Conservation (phyloP, 129 eudicot species). For the Flaveria sonorensis region DNA sequence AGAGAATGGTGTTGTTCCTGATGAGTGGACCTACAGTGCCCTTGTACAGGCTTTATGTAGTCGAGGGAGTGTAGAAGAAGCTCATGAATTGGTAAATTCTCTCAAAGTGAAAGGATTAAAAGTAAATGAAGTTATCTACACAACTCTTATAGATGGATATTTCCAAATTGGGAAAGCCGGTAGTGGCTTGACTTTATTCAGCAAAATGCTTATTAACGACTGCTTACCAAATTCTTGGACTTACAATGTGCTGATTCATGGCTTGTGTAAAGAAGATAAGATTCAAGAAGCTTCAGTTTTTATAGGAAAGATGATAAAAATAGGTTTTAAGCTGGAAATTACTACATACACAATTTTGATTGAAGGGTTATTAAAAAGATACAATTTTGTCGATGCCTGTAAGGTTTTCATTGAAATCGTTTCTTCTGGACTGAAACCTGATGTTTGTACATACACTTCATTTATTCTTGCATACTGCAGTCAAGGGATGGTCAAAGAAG, state of each 20-base stretch:
- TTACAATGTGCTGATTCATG: constrained; percentile 63
- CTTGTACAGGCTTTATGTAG: constrained; percentile 62
- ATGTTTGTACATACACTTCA: constrained; percentile 72
- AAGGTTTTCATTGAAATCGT: constrained; percentile 43
- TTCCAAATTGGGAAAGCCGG: constrained; percentile 49
- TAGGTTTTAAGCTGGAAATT: constrained; percentile 53
- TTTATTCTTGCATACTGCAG: constrained; percentile 69
- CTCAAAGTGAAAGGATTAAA: constrained; percentile 55
- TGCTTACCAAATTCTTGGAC: constrained; percentile 72
- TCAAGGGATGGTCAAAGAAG: constrained; percentile 66
- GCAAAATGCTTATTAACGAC: constrained; percentile 48
- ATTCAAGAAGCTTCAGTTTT: constrained; percentile 47
- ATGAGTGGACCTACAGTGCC: constrained; percentile 61
- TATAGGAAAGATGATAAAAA: constrained; percentile 54
- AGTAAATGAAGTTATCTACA: constrained; percentile 58
- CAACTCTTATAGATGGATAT: constrained; percentile 73
- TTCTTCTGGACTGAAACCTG: constrained; percentile 64
- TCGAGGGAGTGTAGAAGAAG: constrained; percentile 64
- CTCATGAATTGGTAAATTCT: constrained; percentile 47
- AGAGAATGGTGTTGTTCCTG: constrained; percentile 57
- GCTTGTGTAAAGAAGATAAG: constrained; percentile 61
- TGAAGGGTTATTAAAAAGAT: constrained; percentile 58
- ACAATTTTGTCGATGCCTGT: constrained; percentile 52
- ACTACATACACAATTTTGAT: constrained; percentile 58
- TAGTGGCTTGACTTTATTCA: constrained; percentile 51